phyloP scores from a whole-genome alignment of 1,139 yeast genomes.

The Wickerhamomyces sp. region DNA sequence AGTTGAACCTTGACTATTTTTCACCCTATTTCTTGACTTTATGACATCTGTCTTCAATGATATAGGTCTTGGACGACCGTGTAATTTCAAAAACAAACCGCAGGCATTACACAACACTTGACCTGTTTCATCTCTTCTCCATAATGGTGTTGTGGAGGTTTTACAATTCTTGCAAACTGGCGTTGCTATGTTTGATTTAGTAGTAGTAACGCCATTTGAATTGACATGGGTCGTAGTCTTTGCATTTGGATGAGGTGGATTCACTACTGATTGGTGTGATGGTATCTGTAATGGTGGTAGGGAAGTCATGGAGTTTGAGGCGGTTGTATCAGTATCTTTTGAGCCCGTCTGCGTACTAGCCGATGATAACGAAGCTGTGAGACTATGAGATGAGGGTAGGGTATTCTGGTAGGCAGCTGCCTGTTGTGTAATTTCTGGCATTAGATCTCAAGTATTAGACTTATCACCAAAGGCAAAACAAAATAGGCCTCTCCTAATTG shows the following conservation, averaged over 20 bases:
- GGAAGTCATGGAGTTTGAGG: background rate
- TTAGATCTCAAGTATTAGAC: background rate
- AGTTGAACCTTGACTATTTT: constrained; percentile 13
- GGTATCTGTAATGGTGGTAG: constrained; percentile 2
- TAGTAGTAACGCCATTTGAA: constrained; percentile 33
- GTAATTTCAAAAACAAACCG: constrained; percentile 84
- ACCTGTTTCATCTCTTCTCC: constrained; percentile 94
- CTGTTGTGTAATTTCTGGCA: constrained; percentile 11
- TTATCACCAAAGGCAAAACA: too few species aligned
- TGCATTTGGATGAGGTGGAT: constrained; percentile 33
- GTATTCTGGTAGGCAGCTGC: background rate
- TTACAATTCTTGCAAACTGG: constrained; percentile 88
- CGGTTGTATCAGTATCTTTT: background rate
- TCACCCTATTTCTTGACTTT: constrained; percentile 75
- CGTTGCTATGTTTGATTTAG: constrained; percentile 44
- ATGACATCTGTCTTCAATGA: constrained; percentile 88
- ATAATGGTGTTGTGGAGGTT: constrained; percentile 88
- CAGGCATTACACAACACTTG: constrained; percentile 94
- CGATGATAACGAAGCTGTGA: background rate
- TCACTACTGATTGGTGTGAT: background rate
- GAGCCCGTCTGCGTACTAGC: background rate
- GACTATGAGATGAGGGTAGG: background rate
- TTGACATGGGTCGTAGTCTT: constrained; percentile 37
- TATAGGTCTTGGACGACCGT: constrained; percentile 89
- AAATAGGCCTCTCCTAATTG: background rate